phyloP scores from a whole-genome alignment of 345 rosid genomes.

The Sapria himalayana region DNA sequence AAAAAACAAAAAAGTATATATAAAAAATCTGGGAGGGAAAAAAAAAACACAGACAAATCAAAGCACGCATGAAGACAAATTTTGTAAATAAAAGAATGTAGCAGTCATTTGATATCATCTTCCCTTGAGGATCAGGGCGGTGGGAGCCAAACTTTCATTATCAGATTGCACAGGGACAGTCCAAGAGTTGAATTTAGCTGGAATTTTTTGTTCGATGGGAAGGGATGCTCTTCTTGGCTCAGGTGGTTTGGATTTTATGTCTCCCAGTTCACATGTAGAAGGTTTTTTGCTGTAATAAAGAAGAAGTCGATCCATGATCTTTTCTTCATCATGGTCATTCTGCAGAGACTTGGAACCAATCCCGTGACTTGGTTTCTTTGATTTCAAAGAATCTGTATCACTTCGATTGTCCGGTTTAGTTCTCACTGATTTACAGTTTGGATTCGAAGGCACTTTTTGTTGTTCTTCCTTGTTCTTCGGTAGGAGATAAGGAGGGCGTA shows the following conservation, averaged over 20 bases:
- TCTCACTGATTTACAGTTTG: slow-evolving; percentile 7
- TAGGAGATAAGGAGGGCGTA: slow-evolving; percentile 36
- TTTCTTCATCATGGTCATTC: slow-evolving; percentile 20
- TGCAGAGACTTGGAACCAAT: too few species aligned
- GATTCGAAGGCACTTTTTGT: slow-evolving; percentile 8
- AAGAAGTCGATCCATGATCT: slow-evolving; percentile 18
- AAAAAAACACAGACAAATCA: too few species aligned
- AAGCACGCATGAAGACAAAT: too few species aligned
- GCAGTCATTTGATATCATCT: too few species aligned
- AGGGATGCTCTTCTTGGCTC: slow-evolving; percentile 7
- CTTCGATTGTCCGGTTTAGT: too few species aligned
- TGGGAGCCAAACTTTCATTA: too few species aligned
- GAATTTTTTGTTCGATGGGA: slow-evolving; percentile 5
- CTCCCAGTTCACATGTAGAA: slow-evolving; percentile 6
- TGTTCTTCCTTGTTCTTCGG: slow-evolving; percentile 15
- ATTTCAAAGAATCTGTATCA: too few species aligned
- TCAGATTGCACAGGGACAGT: too few species aligned
- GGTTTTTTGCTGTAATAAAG: slow-evolving; percentile 18
- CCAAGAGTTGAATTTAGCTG: neutral
- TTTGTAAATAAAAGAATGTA: too few species aligned
- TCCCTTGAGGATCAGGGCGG: too few species aligned
- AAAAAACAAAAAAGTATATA: too few species aligned
- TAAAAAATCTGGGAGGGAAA: too few species aligned
- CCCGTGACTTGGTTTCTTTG: slow-evolving; percentile 17
- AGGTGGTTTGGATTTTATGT: slow-evolving; percentile 13